Evolutionary conservation across 2,329 filamentous ascomycete genomes (phyloP).

Genomic region (Colletotrichum simmondsii): DNA sequence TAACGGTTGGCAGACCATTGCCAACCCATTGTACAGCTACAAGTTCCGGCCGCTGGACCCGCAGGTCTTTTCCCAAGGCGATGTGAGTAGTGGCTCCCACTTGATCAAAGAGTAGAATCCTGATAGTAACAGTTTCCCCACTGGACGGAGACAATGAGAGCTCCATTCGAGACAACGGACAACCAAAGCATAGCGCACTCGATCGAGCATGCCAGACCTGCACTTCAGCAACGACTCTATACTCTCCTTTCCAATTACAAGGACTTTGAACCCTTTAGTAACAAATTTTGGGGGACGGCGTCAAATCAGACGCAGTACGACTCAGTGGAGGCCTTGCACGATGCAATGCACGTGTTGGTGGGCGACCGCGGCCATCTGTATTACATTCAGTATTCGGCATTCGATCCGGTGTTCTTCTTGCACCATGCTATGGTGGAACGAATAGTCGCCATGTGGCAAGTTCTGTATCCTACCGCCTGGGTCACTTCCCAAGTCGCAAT

Average conservation of each 20-base stretch:
- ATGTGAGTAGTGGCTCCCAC: conserved; percentile 59
- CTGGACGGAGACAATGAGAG: conserved; percentile 64
- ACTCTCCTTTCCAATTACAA: conserved; percentile 75
- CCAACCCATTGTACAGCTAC: conserved; percentile 72
- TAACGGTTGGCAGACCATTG: conserved; percentile 63
- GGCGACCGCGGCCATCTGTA: conserved; percentile 75
- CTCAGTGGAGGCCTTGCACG: conserved; percentile 74
- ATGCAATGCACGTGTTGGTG: conserved; percentile 69
- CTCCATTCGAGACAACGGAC: conserved; percentile 56
- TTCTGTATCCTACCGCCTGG: conserved; percentile 75
- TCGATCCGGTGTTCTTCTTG: conserved; percentile 83
- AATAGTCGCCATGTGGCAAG: conserved; percentile 81
- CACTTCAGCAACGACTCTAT: conserved; percentile 72
- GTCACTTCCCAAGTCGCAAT: conserved; percentile 65
- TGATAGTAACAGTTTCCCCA: conserved; percentile 59
- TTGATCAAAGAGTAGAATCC: background rate
- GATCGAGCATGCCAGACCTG: conserved; percentile 59
- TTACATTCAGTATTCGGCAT: conserved; percentile 77
- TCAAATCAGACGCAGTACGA: conserved; percentile 64
- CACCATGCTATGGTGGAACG: conserved; percentile 83
- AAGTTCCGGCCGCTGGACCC: conserved; percentile 69
- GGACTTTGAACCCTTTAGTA: conserved; percentile 76
- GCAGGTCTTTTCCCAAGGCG: conserved; percentile 67
- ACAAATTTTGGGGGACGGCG: conserved; percentile 69
- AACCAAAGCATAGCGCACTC: conserved; percentile 65